A percentile compares a stretch with the other conserved stretches of the same genome.
phyloP scores from a whole-genome alignment of 1,139 yeast species.

The Candida sojae region DNA sequence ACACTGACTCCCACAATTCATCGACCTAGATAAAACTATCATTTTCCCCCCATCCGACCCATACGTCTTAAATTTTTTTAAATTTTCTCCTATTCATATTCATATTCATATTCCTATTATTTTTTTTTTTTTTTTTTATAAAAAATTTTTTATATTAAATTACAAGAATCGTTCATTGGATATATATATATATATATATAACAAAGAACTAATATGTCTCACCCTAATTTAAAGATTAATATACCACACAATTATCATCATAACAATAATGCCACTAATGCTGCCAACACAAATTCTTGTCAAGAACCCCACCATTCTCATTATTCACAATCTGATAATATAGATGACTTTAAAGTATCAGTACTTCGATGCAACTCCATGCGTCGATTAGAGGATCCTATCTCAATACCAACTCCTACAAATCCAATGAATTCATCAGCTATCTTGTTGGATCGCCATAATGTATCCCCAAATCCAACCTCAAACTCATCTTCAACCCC shows the following conservation, averaged over 20 bases:
- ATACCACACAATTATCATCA: not conserved
- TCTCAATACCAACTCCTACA: not conserved
- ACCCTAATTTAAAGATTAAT: slow-evolving; percentile 4
- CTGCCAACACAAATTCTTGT: not conserved
- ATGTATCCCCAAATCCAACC: not conserved
- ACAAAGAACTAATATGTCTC: not conserved
- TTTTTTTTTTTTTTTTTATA: too few species aligned
- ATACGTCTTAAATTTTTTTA: too few species aligned
- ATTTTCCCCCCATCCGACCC: too few species aligned
- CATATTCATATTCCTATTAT: too few species aligned
- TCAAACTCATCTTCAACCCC: not conserved
- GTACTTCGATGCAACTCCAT: slow-evolving; percentile 2
- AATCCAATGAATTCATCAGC: not conserved
- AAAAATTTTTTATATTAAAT: too few species aligned
- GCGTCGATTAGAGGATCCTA: slow-evolving; percentile 1
- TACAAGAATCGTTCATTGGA: too few species aligned
- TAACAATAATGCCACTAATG: not conserved
- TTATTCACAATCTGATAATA: not conserved
- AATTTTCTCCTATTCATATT: too few species aligned
- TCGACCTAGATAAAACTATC: too few species aligned
- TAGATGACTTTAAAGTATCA: slow-evolving; percentile 1
- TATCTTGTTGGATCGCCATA: not conserved
- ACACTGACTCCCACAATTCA: too few species aligned
- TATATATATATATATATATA: too few species aligned
- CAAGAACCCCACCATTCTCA: not conserved